A percentile compares a stretch with the other conserved stretches of the same genome.
Evolutionary conservation across 331 rosid species (phyloP).

Genomic region (Stylosanthes scabra): DNA sequence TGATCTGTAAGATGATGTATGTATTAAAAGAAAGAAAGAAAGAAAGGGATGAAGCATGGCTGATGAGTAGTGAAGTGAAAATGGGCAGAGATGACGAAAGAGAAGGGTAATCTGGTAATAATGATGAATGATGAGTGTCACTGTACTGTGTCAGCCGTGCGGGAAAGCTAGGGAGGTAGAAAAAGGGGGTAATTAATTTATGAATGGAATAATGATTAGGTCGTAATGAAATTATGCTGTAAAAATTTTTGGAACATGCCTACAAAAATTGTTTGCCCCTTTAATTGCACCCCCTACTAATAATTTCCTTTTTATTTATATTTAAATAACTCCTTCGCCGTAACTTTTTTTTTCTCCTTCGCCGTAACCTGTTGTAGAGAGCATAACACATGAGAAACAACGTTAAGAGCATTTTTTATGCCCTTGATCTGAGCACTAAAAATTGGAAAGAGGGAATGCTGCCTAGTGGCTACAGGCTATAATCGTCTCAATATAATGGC

Average conservation of each 20-base stretch:
- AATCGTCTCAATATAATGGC: too few species aligned
- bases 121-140: neutral
- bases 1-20: slow-evolving; percentile 19
- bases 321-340: too few species aligned
- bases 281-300: neutral
- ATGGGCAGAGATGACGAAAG: slow-evolving; percentile 43
- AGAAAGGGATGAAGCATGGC: neutral
- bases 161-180: slow-evolving; percentile 1
- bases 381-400: too few species aligned
- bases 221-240: slow-evolving; percentile 39
- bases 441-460: too few species aligned
- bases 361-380: too few species aligned
- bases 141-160: slow-evolving; percentile 30
- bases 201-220: slow-evolving; percentile 38
- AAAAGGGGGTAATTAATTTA: slow-evolving; percentile 25
- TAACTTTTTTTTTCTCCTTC: too few species aligned
- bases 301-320: too few species aligned
- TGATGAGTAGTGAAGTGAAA: neutral
- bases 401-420: too few species aligned
- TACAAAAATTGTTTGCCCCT: neutral
- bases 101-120: neutral
- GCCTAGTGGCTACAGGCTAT: too few species aligned
- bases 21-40: neutral
- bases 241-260: slow-evolving; percentile 11
- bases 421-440: too few species aligned